Evolutionary conservation across 768 basidiomycete genomes (phyloP).

Genomic region (Boletus rufocinnamomeus): DNA sequence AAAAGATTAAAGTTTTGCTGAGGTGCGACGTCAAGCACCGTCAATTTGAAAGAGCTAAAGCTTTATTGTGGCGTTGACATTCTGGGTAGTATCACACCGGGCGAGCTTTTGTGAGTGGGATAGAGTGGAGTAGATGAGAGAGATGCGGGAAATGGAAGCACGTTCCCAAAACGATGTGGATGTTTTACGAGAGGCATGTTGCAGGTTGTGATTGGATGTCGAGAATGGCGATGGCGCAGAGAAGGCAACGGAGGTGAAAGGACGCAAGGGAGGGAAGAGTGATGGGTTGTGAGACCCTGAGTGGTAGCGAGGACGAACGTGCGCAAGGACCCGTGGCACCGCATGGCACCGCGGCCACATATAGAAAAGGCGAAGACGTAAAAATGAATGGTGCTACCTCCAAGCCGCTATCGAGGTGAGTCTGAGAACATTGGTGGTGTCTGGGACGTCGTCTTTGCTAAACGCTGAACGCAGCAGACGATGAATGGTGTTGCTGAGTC

Average conservation of each 20-base stretch:
- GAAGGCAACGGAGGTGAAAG: conserved; percentile 4
- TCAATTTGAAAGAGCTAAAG: conserved; percentile 29
- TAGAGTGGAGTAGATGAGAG: neutral
- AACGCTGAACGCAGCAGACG: conserved; percentile 10
- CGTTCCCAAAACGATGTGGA: conserved; percentile 16
- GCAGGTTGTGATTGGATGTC: conserved; percentile 26
- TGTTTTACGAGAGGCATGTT: conserved; percentile 31
- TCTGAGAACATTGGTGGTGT: neutral
- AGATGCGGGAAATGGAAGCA: conserved; percentile 10
- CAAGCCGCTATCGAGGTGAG: conserved; percentile 22
- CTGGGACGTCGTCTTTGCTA: conserved; percentile 10
- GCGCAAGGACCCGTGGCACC: conserved; percentile 40
- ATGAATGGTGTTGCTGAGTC: conserved; percentile 31
- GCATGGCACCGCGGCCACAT: conserved; percentile 19
- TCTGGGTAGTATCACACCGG: neutral
- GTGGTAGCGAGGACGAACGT: conserved; percentile 34
- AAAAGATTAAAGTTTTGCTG: conserved; percentile 21
- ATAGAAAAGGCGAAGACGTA: conserved; percentile 31
- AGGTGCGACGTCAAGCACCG: neutral
- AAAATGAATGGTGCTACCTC: conserved; percentile 14
- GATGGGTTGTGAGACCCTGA: conserved; percentile 5
- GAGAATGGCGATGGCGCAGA: conserved; percentile 12
- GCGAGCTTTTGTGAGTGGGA: neutral
- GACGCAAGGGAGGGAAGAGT: conserved; percentile 4
- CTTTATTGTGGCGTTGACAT: conserved; percentile 2